Percentiles rank a stretch among this genome's conserved stretches.
These are phyloP conservation scores for Gentiana macrophylla DNA, from an alignment of 257 asterid genomes.

Conservation along the genomic window DNA sequence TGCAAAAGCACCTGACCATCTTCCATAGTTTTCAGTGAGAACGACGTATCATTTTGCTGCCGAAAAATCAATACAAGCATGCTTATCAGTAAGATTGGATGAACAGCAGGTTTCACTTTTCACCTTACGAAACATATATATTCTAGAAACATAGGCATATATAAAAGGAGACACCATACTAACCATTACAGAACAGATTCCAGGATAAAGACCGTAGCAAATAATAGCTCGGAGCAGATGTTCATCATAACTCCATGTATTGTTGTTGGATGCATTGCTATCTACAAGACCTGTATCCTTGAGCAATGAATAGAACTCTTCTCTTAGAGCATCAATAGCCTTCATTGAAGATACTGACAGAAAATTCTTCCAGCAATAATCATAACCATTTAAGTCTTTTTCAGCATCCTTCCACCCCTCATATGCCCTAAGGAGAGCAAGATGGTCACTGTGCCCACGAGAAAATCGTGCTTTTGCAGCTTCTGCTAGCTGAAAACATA, in stretches of 20 bases:
- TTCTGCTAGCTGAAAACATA: constrained; percentile 61
- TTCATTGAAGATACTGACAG: constrained; percentile 80
- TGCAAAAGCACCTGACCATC: constrained; percentile 74
- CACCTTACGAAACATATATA: too few relatives aligned
- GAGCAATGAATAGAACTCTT: constrained; percentile 75
- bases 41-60: constrained; percentile 84
- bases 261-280: constrained; percentile 55
- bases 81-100: too few relatives aligned
- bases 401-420: constrained; percentile 93
- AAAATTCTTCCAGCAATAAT: constrained; percentile 94
- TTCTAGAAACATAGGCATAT: background rate
- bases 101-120: too few relatives aligned
- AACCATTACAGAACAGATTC: constrained; percentile 91
- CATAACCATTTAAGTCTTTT: constrained; percentile 47
- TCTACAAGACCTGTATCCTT: constrained; percentile 81
- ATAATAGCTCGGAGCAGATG: constrained; percentile 73
- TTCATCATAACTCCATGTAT: constrained; percentile 79
- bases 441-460: constrained; percentile 81
- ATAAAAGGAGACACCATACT: constrained; percentile 18
- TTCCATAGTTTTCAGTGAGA: constrained; percentile 93
- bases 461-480: constrained; percentile 98
- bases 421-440: constrained; percentile 81
- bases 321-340: constrained; percentile 84
- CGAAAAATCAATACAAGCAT: constrained; percentile 15
- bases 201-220: constrained; percentile 90